Evolutionary conservation across 208 protist genomes (phyloP), one percentile per base, ranked within the genome.

Genomic region (Acanthamoeba lugdunensis): DNA sequence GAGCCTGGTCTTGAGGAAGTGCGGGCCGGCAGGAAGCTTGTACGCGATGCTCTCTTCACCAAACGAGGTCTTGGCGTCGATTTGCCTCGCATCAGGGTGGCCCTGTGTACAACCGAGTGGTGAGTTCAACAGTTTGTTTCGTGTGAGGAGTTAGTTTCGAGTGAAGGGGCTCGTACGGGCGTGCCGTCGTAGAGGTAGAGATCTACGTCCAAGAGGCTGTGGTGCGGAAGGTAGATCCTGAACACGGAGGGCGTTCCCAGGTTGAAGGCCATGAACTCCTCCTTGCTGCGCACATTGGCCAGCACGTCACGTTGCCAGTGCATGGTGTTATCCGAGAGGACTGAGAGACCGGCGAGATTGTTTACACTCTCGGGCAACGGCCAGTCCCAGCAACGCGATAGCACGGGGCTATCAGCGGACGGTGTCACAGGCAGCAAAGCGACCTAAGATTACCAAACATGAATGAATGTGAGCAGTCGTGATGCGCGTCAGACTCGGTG

Each of bases 141-240:
- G 77, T 58, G 58, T n/a, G 58, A n/a, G 13, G 58, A n/a, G 58
- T 3, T n/a, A n/a, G 58, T 4, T n/a, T 65, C 18, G 28, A 25
- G 7, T 21, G 30, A 33, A 28, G 9, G 63, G 21, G 58, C 30
- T 28, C 50, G 81, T 52, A 89, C 81, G 23, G 84, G 54, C 18
- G 58, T 93, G n/a, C 88, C 88, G 14, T 25, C 28, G 30, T 81
- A 93, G 71, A 93, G 88, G 45, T 82, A 81, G 67, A 93, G 67
- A 28, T 93, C 88, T 4, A 93, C 33, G 50, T 93, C 88, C 21
- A 93, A 18, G 13, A 37, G 50, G 11, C 21, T 30, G 67, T 93
- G 65, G 45, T 30, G 25, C 3, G 88, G 88, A 58, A 93, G 2
- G 41, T 93, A 93, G 88, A 93, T 21, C 28, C 88, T 45, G 52